Evolutionary conservation across 2,329 filamentous ascomycete genomes (phyloP), one percentile per base, ranked within the genome.

Genomic region (Talaromyces sp.): DNA sequence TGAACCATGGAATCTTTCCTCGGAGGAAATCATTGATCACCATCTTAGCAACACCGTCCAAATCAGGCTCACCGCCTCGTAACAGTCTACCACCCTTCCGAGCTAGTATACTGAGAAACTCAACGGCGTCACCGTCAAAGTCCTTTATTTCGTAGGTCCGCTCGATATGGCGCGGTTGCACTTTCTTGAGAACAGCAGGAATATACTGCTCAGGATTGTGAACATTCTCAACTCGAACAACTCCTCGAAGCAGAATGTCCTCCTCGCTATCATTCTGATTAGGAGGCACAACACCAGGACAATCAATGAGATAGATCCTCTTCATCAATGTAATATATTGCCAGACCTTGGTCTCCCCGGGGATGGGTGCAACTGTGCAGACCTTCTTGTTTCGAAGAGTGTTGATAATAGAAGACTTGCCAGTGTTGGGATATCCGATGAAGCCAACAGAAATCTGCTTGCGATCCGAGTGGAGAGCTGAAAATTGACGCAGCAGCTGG

Each of bases 151-250:
- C 92, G 70, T 99, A 99, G 1, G 95, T 98, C 70, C 93, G 87
- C 75, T 97, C 92, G 73, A 99, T 86, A 75, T 99, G 94, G 67
- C 91, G 90, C 41, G 86, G 86, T 79, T 97, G 94, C 45, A 95
- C 93, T 66, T 89, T 90, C 58, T 82, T 84, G 62, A 99, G 81
- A 2, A 98, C 87, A 14, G 90, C 91, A 0, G 90, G 87, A 50
- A 99, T 95, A 75, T 99, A 99, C 72, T 99, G 95, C 73, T 96
- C 93, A 0, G 95, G 95, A 73, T 98, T 91, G 70, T 97, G 91
- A 0, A 99, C 94, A 73, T 97, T 97, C 78, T 99, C 95, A 2
- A 98, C 91, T 70, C 95, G 87, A 11, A 97, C 93, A 8, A 97
- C 93, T 69, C 95, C 95, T 69, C 94, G 87, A 10, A 99, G 84